A percentile compares a stretch with the other conserved stretches of the same genome.
phyloP scores from a whole-genome alignment of 331 rosid genomes.

The Arachis monticola region DNA sequence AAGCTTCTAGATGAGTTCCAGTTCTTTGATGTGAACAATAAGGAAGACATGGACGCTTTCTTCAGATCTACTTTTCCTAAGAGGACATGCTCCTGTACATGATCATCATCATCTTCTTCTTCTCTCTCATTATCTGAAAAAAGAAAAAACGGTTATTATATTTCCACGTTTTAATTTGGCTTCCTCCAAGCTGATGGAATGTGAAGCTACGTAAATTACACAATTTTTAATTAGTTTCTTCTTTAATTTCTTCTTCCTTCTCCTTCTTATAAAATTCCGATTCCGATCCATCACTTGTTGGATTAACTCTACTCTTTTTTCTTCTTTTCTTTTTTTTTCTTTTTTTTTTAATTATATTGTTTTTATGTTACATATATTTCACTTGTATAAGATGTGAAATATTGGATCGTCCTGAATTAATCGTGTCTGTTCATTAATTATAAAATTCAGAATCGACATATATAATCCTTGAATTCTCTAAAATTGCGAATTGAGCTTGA shows the following conservation, averaged over 20 bases:
- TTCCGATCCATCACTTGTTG: not conserved
- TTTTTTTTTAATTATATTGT: constrained; percentile 15
- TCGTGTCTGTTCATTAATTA: constrained; percentile 42
- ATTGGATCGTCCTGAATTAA: constrained; percentile 44
- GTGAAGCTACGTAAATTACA: constrained; percentile 41
- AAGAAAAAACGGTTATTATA: not conserved
- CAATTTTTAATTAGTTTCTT: constrained; percentile 24
- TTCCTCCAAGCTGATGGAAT: not conserved
- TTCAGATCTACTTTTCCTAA: constrained; percentile 65
- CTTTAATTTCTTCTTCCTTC: not conserved
- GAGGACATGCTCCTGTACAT: constrained; percentile 62
- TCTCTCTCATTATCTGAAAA: too few species aligned
- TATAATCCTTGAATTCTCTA: too few species aligned
- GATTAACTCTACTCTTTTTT: not conserved
- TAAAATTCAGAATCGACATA: too few species aligned
- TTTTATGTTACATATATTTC: constrained; percentile 46
- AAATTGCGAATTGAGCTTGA: too few species aligned
- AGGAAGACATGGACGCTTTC: constrained; percentile 69
- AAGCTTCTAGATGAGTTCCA: constrained; percentile 58
- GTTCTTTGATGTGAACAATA: constrained; percentile 56
- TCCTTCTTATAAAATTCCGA: not conserved
- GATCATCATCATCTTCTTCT: constrained; percentile 16
- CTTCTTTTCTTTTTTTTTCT: not conserved
- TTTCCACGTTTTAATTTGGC: constrained; percentile 16
- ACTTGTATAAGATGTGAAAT: constrained; percentile 51